Evolutionary conservation across 2,329 filamentous ascomycete species (phyloP).

Genomic region (Alternaria dauci): DNA sequence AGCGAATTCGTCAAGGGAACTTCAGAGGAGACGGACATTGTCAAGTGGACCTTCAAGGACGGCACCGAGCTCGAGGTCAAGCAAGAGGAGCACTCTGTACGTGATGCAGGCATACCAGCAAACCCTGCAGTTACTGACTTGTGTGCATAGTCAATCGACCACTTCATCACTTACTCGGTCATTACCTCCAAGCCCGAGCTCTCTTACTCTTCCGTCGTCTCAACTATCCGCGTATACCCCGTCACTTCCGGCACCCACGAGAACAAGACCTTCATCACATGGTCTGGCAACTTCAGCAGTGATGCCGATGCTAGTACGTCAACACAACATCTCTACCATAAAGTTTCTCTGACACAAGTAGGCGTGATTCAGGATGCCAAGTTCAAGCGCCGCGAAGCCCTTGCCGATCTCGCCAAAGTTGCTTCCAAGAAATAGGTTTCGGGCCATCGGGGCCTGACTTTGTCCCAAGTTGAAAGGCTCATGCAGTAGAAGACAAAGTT

Average conservation of each 20-base stretch:
- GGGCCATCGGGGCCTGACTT: not conserved
- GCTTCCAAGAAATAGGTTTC: constrained; percentile 51
- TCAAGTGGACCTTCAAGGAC: constrained; percentile 76
- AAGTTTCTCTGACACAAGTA: constrained; percentile 41
- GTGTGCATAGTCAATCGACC: constrained; percentile 62
- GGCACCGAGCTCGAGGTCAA: constrained; percentile 74
- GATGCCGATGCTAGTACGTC: constrained; percentile 73
- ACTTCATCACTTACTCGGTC: constrained; percentile 78
- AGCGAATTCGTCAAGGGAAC: constrained; percentile 71
- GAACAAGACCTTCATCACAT: constrained; percentile 72
- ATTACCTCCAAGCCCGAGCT: constrained; percentile 72
- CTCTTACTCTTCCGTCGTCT: constrained; percentile 71
- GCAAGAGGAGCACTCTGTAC: constrained; percentile 77
- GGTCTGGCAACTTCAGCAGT: constrained; percentile 74
- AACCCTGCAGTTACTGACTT: constrained; percentile 1
- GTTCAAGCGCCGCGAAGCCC: constrained; percentile 77
- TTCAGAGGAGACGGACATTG: constrained; percentile 70
- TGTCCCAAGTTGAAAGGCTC: not conserved
- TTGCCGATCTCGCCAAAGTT: constrained; percentile 69
- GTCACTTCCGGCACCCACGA: constrained; percentile 72
- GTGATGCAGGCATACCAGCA: constrained; percentile 31
- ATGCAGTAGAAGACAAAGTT: not conserved
- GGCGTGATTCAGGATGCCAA: constrained; percentile 77
- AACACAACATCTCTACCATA: not conserved
- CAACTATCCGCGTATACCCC: constrained; percentile 70